These are phyloP conservation scores for Termitomyces heimii DNA, from an alignment of 768 basidiomycete genomes.

Conservation along the genomic window DNA sequence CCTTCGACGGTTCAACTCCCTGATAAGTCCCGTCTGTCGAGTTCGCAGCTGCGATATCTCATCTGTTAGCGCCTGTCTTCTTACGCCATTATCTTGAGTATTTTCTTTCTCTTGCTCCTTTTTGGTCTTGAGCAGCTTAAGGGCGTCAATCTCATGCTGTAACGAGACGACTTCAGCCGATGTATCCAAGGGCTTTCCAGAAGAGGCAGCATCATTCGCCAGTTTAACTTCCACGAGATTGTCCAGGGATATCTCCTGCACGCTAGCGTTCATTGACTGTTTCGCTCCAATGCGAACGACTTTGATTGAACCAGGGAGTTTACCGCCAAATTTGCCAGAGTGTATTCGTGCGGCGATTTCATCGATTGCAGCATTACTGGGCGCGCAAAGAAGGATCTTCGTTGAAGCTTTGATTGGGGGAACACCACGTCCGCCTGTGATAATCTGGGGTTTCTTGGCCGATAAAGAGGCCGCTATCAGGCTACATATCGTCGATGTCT, in stretches of 20 bases:
- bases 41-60: conserved; percentile 63
- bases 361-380: conserved; percentile 97
- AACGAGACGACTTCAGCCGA: conserved; percentile 53
- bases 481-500: conserved; percentile 96
- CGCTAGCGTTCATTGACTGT: conserved; percentile 66
- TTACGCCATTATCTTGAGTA: conserved; percentile 51
- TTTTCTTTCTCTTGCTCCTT: conserved; percentile 55
- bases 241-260: conserved; percentile 85
- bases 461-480: conserved; percentile 60
- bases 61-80: conserved; percentile 51
- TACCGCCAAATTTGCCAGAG: conserved; percentile 62
- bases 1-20: conserved; percentile 68
- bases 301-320: conserved; percentile 52
- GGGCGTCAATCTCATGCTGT: conserved; percentile 61
- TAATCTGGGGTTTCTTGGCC: conserved; percentile 47
- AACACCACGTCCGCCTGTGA: conserved; percentile 43
- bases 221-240: conserved; percentile 76
- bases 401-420: conserved; percentile 37
- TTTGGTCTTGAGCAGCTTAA: conserved; percentile 52
- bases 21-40: conserved; percentile 57
- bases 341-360: conserved; percentile 88
- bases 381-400: conserved; percentile 88
- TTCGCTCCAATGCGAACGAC: conserved; percentile 89
- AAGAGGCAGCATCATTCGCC: conserved; percentile 33
- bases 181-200: conserved; percentile 36